These are phyloP conservation scores for Tetracladium maxilliforme DNA, from an alignment of 2,329 filamentous ascomycete genomes.

Conservation along the genomic window DNA sequence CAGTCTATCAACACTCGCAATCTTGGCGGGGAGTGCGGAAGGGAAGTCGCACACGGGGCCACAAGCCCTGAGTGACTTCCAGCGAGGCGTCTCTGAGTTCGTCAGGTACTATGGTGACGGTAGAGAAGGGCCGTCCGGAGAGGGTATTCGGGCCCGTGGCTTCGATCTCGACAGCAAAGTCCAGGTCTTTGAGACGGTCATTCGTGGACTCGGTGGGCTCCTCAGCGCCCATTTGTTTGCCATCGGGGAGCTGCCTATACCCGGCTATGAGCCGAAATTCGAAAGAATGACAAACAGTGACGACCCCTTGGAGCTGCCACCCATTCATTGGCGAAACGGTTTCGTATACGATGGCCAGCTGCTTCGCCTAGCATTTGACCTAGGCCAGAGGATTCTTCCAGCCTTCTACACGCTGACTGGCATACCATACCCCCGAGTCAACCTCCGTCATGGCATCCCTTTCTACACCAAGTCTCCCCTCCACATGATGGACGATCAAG, in stretches of 20 bases:
- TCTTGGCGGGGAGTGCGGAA: slow-evolving; percentile 64
- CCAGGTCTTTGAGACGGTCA: slow-evolving; percentile 96
- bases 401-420: slow-evolving; percentile 87
- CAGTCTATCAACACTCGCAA: slow-evolving; percentile 84
- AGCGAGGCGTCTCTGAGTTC: slow-evolving; percentile 61
- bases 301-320: slow-evolving; percentile 27
- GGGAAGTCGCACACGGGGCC: slow-evolving; percentile 34
- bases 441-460: slow-evolving; percentile 77
- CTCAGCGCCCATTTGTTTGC: slow-evolving; percentile 91
- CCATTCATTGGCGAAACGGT: slow-evolving; percentile 60
- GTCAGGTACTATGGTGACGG: slow-evolving; percentile 83
- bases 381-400: slow-evolving; percentile 71
- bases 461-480: slow-evolving; percentile 83
- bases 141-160: slow-evolving; percentile 59
- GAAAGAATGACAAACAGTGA: slow-evolving; percentile 19
- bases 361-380: slow-evolving; percentile 73
- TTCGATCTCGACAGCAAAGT: slow-evolving; percentile 98
- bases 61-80: slow-evolving; percentile 60
- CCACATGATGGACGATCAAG: slow-evolving; percentile 37
- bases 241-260: slow-evolving; percentile 75
- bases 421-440: slow-evolving; percentile 88
- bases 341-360: slow-evolving; percentile 83
- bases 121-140: slow-evolving; percentile 47
- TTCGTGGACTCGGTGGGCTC: slow-evolving; percentile 79
- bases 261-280: slow-evolving; percentile 48